Base-by-base conservation (phyloP, 441 rosid genomes). In the Adansonia rubrostipa region DNA sequence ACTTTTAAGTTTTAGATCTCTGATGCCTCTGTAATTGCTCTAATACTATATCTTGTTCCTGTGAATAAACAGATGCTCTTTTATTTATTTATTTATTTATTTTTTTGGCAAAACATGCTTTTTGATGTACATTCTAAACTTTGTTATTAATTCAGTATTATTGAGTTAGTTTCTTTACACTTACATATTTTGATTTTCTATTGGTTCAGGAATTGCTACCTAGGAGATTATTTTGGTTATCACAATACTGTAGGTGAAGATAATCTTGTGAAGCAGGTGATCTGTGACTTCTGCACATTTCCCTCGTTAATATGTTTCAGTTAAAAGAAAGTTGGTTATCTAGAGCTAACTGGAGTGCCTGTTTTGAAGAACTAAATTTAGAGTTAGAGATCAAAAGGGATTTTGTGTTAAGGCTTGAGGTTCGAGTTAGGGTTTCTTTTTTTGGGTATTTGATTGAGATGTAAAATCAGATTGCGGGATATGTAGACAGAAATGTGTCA, bases 181-280 rank as follows among this genome's bases (percentile, higher is more conserved):
- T 78, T 9, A 77, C 5, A 15, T 3, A 11, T 40, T 58, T 7
- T 69, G 63, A 64, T 75, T 80, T 73, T 81, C 48, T 60, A 76
- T 80, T 82, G 84, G 63, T 84, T 73, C 96, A 94, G 98, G 97
- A 85, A 92, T 92, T 86, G 91, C 93, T 89, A 86, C 96, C 74
- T 92, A 91, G 92, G 82, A 85, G 87, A 75, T 86, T 81, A 77
- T 87, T 89, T 85, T 79, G 79, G 87, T 84, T 82, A 86, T 82
- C 87, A 82, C 77, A 68, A 87, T 78, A 77, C 48, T 75, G 88
- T 85, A 89, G 91, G 89, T 79, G 92, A 28, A 28, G 36, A 28
- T 28, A 28, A 28, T 28, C 36, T 28, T 28, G 36, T 28, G 36
- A 88, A 86, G 88, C 88, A 81, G 87, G 88, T 83, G 90, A 91